Conservation (phyloP, 2,329 filamentous ascomycete genomes). For the Zasmidium citrigriseum region DNA sequence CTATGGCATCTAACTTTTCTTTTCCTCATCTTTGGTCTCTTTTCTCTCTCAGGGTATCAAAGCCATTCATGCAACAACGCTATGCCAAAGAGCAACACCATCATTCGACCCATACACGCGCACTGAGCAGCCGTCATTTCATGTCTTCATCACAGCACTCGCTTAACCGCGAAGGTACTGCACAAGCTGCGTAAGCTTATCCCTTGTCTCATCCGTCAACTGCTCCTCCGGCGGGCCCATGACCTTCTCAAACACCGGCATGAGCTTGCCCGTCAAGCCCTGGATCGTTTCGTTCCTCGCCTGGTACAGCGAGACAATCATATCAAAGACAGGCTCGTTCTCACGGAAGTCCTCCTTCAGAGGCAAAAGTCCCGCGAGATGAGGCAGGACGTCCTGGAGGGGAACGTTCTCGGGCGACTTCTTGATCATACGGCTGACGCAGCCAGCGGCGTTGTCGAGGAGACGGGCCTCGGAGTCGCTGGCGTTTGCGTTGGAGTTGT, state of each 20-base stretch:
- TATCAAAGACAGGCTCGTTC: slow-evolving; percentile 90
- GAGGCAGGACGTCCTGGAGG: slow-evolving; percentile 77
- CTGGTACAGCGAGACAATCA: slow-evolving; percentile 83
- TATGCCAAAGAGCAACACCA: not conserved
- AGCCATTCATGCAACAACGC: not conserved
- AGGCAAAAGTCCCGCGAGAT: slow-evolving; percentile 75
- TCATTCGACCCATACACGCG: too few relatives aligned
- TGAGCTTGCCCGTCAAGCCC: slow-evolving; percentile 67
- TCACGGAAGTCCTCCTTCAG: slow-evolving; percentile 94
- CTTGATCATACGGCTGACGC: slow-evolving; percentile 87
- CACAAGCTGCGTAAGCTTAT: slow-evolving; percentile 66
- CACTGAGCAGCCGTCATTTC: not conserved
- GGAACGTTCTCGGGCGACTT: slow-evolving; percentile 83
- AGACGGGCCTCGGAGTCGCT: slow-evolving; percentile 73
- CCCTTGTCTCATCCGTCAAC: slow-evolving; percentile 70
- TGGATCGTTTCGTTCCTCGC: slow-evolving; percentile 68
- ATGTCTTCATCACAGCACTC: not conserved
- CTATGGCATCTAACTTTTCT: not conserved
- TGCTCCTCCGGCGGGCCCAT: slow-evolving; percentile 72
- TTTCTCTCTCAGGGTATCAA: not conserved
- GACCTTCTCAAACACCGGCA: slow-evolving; percentile 72
- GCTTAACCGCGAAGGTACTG: slow-evolving; percentile 37
- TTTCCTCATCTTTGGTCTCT: not conserved
- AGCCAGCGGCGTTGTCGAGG: slow-evolving; percentile 91
- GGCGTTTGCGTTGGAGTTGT: slow-evolving; percentile 34